A percentile compares a stretch with the other conserved stretches of the same genome.
phyloP scores from a whole-genome alignment of 2,329 filamentous ascomycete species.

The Colletotrichum nymphaeae region DNA sequence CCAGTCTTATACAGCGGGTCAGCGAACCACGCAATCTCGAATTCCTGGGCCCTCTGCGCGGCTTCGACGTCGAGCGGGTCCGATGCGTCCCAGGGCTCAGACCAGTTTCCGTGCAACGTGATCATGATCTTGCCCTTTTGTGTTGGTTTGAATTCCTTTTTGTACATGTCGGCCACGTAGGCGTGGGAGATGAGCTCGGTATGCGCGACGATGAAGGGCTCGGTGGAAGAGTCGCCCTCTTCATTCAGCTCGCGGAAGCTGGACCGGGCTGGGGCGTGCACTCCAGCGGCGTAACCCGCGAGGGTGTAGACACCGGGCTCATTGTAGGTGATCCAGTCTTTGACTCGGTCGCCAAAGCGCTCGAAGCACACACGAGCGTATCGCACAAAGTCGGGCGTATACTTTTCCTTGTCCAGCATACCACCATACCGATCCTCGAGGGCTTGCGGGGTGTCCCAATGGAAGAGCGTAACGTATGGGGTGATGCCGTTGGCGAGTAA shows the following conservation, averaged over 20 bases:
- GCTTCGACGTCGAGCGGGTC: slow-evolving; percentile 50
- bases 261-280: slow-evolving; percentile 46
- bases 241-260: slow-evolving; percentile 45
- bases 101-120: slow-evolving; percentile 55
- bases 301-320: slow-evolving; percentile 48
- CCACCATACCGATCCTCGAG: slow-evolving; percentile 71
- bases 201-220: slow-evolving; percentile 52
- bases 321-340: slow-evolving; percentile 65
- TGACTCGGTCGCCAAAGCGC: slow-evolving; percentile 67
- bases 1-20: slow-evolving; percentile 51
- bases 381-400: slow-evolving; percentile 68
- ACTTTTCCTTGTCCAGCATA: slow-evolving; percentile 70
- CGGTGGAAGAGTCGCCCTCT: slow-evolving; percentile 47
- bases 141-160: slow-evolving; percentile 48
- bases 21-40: slow-evolving; percentile 55
- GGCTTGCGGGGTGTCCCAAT: slow-evolving; percentile 72
- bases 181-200: slow-evolving; percentile 53
- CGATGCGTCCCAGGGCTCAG: slow-evolving; percentile 51
- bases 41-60: slow-evolving; percentile 52
- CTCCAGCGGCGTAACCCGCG: slow-evolving; percentile 48
- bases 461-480: slow-evolving; percentile 72
- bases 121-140: slow-evolving; percentile 54
- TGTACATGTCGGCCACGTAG: slow-evolving; percentile 50
- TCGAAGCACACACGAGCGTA: slow-evolving; percentile 70
- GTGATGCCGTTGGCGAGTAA: slow-evolving; percentile 67